These are phyloP conservation scores for Ajuga chamaepitys DNA, from an alignment of 257 asterid species.

Conservation along the genomic window DNA sequence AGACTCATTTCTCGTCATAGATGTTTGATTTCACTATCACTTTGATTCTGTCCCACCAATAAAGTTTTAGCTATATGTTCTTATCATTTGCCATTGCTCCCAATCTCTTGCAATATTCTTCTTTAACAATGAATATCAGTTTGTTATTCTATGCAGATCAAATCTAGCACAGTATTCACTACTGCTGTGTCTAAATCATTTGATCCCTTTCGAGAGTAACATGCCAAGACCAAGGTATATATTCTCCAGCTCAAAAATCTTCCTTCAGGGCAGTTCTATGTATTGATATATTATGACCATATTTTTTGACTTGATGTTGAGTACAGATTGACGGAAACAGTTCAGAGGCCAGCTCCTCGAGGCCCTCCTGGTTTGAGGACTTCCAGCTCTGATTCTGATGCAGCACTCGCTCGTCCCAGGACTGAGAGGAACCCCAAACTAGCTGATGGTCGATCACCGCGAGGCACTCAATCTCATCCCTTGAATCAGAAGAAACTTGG, in stretches of 20 bases:
- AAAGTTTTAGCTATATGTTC: no score
- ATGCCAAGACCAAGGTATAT: conserved; percentile 32
- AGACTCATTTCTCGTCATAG: not conserved
- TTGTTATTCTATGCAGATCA: conserved; percentile 7
- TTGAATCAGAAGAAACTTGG: conserved; percentile 72
- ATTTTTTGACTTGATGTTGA: not conserved
- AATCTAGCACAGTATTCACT: not conserved
- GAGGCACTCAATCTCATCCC: conserved; percentile 48
- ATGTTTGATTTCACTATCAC: not conserved
- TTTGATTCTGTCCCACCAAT: no score
- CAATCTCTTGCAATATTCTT: not conserved
- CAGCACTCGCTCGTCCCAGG: conserved; percentile 36
- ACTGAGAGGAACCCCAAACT: conserved; percentile 57
- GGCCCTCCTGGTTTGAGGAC: conserved; percentile 19
- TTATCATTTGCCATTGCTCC: no score
- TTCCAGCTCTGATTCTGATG: conserved; percentile 51
- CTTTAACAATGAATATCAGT: not conserved
- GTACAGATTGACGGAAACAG: conserved; percentile 15
- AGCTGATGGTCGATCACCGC: conserved; percentile 49
- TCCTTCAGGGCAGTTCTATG: not conserved
- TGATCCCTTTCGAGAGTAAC: not conserved
- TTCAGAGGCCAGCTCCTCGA: conserved; percentile 20
- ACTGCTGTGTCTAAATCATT: not conserved
- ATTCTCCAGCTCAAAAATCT: not conserved
- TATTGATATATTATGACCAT: not conserved